A percentile compares a stretch with the other conserved stretches of the same genome.
phyloP scores from a whole-genome alignment of 345 rosid genomes.

The Heritiera littoralis region DNA sequence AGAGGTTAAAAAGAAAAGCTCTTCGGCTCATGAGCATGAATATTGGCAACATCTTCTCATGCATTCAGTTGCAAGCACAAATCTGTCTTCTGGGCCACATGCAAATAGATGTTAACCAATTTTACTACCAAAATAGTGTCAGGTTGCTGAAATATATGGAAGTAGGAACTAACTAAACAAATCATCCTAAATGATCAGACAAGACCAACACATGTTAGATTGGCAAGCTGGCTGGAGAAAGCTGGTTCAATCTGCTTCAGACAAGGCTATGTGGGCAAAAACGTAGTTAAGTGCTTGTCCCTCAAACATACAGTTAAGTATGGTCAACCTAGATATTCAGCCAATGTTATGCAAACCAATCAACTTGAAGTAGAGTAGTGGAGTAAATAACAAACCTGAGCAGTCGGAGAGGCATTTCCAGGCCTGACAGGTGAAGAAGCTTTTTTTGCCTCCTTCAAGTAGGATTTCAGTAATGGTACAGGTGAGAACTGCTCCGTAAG shows the following conservation, averaged over 20 bases:
- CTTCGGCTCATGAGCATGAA: neutral
- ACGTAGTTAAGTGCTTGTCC: neutral
- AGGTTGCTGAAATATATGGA: neutral
- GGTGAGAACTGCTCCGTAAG: constrained; percentile 81
- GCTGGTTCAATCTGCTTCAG: neutral
- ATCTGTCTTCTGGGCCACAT: neutral
- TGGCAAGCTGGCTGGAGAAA: neutral
- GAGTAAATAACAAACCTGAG: constrained; percentile 50
- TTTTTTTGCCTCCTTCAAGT: constrained; percentile 80
- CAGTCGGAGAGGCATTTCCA: constrained; percentile 59
- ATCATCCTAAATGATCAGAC: neutral
- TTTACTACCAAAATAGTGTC: neutral
- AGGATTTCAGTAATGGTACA: constrained; percentile 74
- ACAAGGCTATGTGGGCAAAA: neutral
- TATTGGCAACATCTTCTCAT: neutral
- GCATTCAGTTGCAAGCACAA: neutral
- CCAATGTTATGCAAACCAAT: neutral
- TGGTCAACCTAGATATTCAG: neutral
- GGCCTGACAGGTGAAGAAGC: constrained; percentile 62
- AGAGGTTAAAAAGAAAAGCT: neutral
- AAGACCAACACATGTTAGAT: neutral
- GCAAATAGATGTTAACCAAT: neutral
- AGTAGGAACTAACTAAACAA: neutral
- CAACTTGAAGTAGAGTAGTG: neutral
- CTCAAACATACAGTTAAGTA: neutral